phyloP scores from a whole-genome alignment of 1,284 basidiomycete genomes.

The Neolentinus lepideus region DNA sequence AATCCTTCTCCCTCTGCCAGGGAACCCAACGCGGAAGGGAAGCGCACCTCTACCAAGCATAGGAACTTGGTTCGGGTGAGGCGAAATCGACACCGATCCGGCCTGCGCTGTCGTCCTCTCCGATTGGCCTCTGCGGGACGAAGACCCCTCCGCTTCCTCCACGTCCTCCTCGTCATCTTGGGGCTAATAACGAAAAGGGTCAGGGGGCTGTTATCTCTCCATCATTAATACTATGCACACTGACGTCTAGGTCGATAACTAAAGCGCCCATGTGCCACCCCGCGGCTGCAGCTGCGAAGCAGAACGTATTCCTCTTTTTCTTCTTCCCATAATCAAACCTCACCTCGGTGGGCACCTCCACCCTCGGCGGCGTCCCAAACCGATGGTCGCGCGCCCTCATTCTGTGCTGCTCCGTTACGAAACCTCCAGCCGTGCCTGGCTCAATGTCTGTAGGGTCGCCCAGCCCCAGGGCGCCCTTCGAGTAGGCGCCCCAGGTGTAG shows the following conservation, averaged over 20 bases:
- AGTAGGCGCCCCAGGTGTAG: slow-evolving; percentile 80
- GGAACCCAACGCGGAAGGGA: slow-evolving; percentile 15
- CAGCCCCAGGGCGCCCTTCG: slow-evolving; percentile 75
- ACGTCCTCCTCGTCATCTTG: slow-evolving; percentile 8
- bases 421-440: slow-evolving; percentile 56
- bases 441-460: slow-evolving; percentile 56
- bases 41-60: slow-evolving; percentile 6
- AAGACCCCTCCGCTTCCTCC: slow-evolving; percentile 5
- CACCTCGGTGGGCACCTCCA: slow-evolving; percentile 60
- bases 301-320: slow-evolving; percentile 53
- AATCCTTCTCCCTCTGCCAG: slow-evolving; percentile 9
- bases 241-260: slow-evolving; percentile 71
- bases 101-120: no score
- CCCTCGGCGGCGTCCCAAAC: slow-evolving; percentile 31
- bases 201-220: not conserved
- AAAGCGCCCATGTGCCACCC: slow-evolving; percentile 89
- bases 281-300: slow-evolving; percentile 69
- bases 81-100: no score
- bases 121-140: no score
- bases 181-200: no score
- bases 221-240: slow-evolving; percentile 6
- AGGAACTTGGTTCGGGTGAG: not conserved
- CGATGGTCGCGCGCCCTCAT: slow-evolving; percentile 18
- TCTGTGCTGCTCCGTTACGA: slow-evolving; percentile 29
- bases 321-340: slow-evolving; percentile 53